Evolutionary conservation across 2,329 filamentous ascomycete genomes (phyloP), one percentile per base, ranked within the genome.

Genomic region (Alternaria sp.): DNA sequence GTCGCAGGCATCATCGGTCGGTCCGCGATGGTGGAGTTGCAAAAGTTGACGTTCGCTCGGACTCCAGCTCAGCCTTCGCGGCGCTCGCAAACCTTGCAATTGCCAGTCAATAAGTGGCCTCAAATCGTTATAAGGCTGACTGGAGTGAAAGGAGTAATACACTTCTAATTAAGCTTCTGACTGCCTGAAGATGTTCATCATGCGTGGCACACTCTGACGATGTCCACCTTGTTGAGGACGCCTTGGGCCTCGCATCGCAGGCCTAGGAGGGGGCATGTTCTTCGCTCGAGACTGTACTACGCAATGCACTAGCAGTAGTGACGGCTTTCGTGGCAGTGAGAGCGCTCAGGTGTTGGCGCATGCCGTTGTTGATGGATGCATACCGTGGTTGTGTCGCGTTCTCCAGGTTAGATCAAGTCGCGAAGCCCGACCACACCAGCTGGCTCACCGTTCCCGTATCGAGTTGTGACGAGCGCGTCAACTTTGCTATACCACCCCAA

Each of bases 91-190:
- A 36, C 32, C 32, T 36, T 36, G 32, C 72, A 73, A 59, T 50
- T 56, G 57, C 74, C 73, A 76, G 62, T 76, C 67, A 51, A 64
- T 74, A 63, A 46, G 18, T 28, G 32, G 53, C 22, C 40, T 46
- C 57, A 51, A 70, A 71, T 68, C 61, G 41, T 58, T 58, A 65
- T 73, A 66, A 78, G 75, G 75, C 75, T 71, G 68, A 77, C 66
- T 72, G 63, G 44, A 57, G 57, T 66, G 49, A 54, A 69, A 53
- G 60, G 60, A 67, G 53, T 61, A 65, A 51, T 63, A 65, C 53
- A 40, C 59, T 60, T 58, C 48, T 45, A 28, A 34, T 55, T 41
- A 65, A 67, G 60, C 60, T 65, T 66, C 64, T 63, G 62, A 60
- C 59, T 27, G 51, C 60, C 56, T 62, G 14, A 55, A 51, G 43